Evolutionary conservation across 352 stramenopile genomes (phyloP).

Genomic region (Phytophthora uliginosa): DNA sequence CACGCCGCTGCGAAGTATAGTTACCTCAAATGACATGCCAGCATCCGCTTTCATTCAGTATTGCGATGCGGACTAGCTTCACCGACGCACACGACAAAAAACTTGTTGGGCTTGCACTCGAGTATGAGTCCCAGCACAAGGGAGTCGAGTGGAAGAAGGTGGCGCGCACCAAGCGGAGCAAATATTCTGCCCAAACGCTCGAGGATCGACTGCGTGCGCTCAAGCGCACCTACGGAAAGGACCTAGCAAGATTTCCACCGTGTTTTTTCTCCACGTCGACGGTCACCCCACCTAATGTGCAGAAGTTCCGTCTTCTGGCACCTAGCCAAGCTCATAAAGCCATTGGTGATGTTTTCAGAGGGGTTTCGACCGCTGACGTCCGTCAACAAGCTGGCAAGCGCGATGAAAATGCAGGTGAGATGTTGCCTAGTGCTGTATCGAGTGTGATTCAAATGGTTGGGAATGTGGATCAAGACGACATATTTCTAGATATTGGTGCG

Average conservation of each 20-base stretch:
- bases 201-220: not conserved
- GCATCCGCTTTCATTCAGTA: not conserved
- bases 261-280: not conserved
- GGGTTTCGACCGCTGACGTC: slow-evolving; percentile 12
- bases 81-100: not conserved
- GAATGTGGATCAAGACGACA: not conserved
- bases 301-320: not conserved
- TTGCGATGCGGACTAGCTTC: not conserved
- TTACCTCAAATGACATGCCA: not conserved
- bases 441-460: not conserved
- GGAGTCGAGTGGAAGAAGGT: not conserved
- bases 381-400: slow-evolving; percentile 2
- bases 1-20: not conserved
- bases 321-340: not conserved
- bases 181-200: not conserved
- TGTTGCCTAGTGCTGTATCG: not conserved
- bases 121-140: not conserved
- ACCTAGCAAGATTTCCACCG: not conserved
- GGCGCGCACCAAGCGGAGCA: not conserved
- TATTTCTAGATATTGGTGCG: slow-evolving; percentile 9
- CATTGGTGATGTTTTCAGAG: slow-evolving; percentile 6
- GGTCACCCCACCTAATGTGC: not conserved
- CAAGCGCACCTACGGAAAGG: not conserved
- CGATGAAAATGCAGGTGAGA: slow-evolving; percentile 13
- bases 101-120: not conserved